These are phyloP conservation scores for Colletotrichum sp. DNA, from an alignment of 2,329 filamentous ascomycete genomes.

Conservation along the genomic window DNA sequence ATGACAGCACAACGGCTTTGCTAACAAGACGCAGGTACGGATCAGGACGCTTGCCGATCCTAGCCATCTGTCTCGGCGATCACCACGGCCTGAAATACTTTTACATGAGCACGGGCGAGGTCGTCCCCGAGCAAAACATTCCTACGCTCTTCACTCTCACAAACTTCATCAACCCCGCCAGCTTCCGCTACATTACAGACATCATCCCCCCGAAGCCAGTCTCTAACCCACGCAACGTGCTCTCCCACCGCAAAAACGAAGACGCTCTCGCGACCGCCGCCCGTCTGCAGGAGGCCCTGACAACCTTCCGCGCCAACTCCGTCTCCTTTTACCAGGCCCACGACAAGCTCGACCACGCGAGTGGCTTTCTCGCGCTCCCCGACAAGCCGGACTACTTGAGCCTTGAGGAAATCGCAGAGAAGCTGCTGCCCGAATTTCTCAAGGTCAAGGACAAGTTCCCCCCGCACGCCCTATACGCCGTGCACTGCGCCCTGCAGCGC, in stretches of 20 bases:
- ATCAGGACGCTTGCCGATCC: constrained; percentile 48
- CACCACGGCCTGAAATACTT: constrained; percentile 58
- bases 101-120: constrained; percentile 58
- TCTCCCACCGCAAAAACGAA: constrained; percentile 6
- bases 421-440: constrained; percentile 42
- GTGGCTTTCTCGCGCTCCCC: constrained; percentile 41
- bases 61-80: constrained; percentile 59
- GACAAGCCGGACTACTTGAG: constrained; percentile 49
- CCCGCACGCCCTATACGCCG: constrained; percentile 66
- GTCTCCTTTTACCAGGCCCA: constrained; percentile 53
- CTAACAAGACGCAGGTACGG: constrained; percentile 30
- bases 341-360: constrained; percentile 51
- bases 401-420: constrained; percentile 55
- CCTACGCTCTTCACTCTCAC: constrained; percentile 55
- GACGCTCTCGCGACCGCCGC: constrained; percentile 23
- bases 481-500: constrained; percentile 67
- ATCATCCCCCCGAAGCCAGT: constrained; percentile 22
- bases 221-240: constrained; percentile 14
- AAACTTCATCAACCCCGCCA: constrained; percentile 45
- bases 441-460: constrained; percentile 44
- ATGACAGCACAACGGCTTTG: neutral
- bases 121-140: constrained; percentile 47
- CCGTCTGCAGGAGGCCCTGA: constrained; percentile 52
- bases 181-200: constrained; percentile 40
- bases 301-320: constrained; percentile 45